A percentile compares a stretch with the other conserved stretches of the same genome.
Evolutionary conservation across 805 yeast genomes (phyloP).

Genomic region (Cephaloascus albidus): DNA sequence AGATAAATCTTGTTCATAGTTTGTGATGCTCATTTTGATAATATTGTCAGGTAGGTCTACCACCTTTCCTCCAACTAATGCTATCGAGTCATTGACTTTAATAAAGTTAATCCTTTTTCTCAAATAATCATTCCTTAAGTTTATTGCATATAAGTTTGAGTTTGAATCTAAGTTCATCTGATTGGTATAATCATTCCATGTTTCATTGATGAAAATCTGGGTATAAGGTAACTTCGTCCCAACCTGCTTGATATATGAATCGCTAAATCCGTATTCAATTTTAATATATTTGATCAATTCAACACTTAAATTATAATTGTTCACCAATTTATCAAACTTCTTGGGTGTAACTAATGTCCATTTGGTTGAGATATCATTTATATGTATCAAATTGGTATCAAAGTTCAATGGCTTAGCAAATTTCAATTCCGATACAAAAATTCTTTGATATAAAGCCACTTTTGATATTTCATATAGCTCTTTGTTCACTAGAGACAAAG

Average conservation of each 20-base stretch:
- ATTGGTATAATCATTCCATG: not conserved
- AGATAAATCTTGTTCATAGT: not conserved
- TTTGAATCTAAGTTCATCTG: too few relatives aligned
- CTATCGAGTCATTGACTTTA: not conserved
- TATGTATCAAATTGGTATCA: not conserved
- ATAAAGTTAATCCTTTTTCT: not conserved
- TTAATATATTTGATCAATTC: not conserved
- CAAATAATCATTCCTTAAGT: not conserved
- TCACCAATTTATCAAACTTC: not conserved
- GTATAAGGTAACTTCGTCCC: not conserved
- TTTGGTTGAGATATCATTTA: not conserved
- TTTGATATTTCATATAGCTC: not conserved
- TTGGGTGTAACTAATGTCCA: not conserved
- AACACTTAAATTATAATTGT: not conserved
- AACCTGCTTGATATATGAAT: not conserved
- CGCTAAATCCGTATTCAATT: not conserved
- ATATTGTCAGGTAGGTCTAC: not conserved
- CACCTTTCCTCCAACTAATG: not conserved
- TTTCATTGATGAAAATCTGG: not conserved
- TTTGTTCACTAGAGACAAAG: not conserved
- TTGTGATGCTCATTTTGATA: not conserved
- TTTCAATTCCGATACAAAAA: not conserved
- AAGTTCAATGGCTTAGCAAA: not conserved
- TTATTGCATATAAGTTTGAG: not conserved
- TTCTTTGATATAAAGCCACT: not conserved